Evolutionary conservation across 306 rosid genomes (phyloP).

Genomic region (Cucurbita moschata): DNA sequence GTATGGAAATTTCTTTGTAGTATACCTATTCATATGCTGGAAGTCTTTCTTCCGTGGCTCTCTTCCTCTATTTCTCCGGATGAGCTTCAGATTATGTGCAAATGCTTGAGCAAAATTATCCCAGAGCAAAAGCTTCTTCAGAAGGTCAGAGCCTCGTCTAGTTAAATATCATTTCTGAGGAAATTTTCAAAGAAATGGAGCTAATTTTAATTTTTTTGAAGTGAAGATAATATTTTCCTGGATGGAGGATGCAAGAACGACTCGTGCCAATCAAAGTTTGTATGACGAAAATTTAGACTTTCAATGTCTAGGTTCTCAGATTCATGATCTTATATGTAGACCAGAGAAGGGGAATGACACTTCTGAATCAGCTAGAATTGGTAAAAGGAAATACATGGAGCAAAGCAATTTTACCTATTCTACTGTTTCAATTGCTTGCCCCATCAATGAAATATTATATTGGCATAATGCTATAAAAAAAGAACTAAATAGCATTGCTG

Average conservation of each 20-base stretch:
- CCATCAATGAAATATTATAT: conserved; percentile 77
- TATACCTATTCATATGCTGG: conserved; percentile 92
- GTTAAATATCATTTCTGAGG: neutral
- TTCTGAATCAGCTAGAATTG: conserved; percentile 40
- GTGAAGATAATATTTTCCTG: conserved; percentile 84
- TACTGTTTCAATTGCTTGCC: conserved; percentile 40
- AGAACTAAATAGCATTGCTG: conserved; percentile 73
- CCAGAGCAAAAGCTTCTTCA: conserved; percentile 95
- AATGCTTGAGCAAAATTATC: conserved; percentile 68
- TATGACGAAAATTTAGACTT: conserved; percentile 11
- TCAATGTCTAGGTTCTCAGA: neutral
- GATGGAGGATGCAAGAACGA: conserved; percentile 52
- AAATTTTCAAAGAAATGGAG: neutral
- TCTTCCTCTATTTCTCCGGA: conserved; percentile 67
- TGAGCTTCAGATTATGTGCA: conserved; percentile 52
- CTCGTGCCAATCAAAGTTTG: conserved; percentile 18
- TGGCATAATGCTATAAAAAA: conserved; percentile 93
- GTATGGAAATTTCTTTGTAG: conserved; percentile 97
- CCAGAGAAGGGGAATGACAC: conserved; percentile 28
- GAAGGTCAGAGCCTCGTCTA: conserved; percentile 36
- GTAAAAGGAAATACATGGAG: conserved; percentile 68
- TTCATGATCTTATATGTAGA: neutral
- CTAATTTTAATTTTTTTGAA: conserved; percentile 15
- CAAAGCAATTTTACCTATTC: conserved; percentile 31
- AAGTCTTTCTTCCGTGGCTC: conserved; percentile 88